phyloP scores from a whole-genome alignment of 345 rosid genomes.

The Eucalyptus melliodora region DNA sequence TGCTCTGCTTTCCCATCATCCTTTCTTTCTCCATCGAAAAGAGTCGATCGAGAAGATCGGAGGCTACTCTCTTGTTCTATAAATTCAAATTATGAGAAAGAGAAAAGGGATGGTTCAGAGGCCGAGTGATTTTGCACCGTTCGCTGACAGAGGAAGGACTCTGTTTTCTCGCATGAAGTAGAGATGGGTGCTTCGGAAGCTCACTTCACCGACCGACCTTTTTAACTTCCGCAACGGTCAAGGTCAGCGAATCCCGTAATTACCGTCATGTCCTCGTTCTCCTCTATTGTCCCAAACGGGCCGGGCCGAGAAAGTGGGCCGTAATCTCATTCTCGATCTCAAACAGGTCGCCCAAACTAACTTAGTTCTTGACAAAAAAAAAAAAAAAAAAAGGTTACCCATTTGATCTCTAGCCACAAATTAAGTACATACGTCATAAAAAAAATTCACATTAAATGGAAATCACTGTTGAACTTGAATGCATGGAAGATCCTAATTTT shows the following conservation, averaged over 20 bases:
- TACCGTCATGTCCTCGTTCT: background rate
- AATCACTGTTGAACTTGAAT: background rate
- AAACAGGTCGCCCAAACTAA: background rate
- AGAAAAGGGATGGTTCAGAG: background rate
- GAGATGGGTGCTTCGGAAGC: background rate
- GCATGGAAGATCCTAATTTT: background rate
- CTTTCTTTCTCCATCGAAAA: constrained; percentile 7
- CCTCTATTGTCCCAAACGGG: background rate
- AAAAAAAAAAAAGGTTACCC: no score
- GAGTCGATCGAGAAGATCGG: background rate
- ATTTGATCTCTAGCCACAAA: background rate
- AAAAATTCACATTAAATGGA: background rate
- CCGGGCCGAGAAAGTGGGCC: background rate
- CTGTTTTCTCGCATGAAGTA: background rate
- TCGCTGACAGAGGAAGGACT: background rate
- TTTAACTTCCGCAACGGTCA: background rate
- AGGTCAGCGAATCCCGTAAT: background rate
- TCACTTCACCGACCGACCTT: background rate
- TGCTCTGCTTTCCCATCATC: background rate
- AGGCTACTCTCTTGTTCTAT: background rate
- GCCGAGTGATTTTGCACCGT: background rate
- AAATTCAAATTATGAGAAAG: background rate
- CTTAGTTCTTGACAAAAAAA: background rate
- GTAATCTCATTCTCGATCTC: background rate
- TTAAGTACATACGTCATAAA: background rate